Evolutionary conservation across 1,284 basidiomycete species (phyloP).

Genomic region (Leccinum subatratum): DNA sequence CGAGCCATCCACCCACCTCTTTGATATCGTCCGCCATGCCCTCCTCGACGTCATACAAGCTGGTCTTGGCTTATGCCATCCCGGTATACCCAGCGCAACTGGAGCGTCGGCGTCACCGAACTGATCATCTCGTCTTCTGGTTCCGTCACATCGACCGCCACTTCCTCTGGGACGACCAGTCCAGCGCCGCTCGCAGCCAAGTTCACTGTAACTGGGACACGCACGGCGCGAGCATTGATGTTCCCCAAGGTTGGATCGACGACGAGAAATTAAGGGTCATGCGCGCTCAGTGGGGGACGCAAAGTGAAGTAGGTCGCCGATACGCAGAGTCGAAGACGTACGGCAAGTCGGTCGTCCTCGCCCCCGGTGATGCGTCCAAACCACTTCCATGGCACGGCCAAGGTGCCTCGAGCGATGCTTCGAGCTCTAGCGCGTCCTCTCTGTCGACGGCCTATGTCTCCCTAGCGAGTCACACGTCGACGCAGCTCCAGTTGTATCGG

Average conservation of each 20-base stretch:
- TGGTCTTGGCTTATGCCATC: constrained; percentile 65
- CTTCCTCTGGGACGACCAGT: constrained; percentile 15
- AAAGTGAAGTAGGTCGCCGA: constrained; percentile 64
- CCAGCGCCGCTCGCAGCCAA: constrained; percentile 20
- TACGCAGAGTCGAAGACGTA: constrained; percentile 73
- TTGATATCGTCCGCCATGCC: constrained; percentile 58
- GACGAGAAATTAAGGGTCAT: constrained; percentile 55
- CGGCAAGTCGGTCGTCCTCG: constrained; percentile 78
- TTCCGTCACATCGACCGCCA: constrained; percentile 17
- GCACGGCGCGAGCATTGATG: constrained; percentile 62
- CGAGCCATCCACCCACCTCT: constrained; percentile 69
- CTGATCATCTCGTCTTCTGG: constrained; percentile 51
- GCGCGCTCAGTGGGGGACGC: constrained; percentile 70
- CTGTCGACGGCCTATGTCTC: constrained; percentile 32
- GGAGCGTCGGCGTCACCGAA: constrained; percentile 74
- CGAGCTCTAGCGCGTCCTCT: constrained; percentile 25
- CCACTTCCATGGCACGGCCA: constrained; percentile 10
- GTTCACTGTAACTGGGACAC: constrained; percentile 48
- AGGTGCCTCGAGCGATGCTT: constrained; percentile 19
- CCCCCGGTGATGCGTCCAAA: constrained; percentile 44
- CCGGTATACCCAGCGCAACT: constrained; percentile 79
- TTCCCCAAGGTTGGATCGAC: constrained; percentile 69
- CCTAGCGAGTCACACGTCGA: constrained; percentile 44
- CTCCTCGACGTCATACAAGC: constrained; percentile 57
- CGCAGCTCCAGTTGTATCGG: constrained; percentile 67